Percentiles rank a stretch among this genome's conserved stretches.
These are phyloP conservation scores for Chrysoporthe cubensis DNA, from an alignment of 2,329 filamentous ascomycete species.

Conservation along the genomic window DNA sequence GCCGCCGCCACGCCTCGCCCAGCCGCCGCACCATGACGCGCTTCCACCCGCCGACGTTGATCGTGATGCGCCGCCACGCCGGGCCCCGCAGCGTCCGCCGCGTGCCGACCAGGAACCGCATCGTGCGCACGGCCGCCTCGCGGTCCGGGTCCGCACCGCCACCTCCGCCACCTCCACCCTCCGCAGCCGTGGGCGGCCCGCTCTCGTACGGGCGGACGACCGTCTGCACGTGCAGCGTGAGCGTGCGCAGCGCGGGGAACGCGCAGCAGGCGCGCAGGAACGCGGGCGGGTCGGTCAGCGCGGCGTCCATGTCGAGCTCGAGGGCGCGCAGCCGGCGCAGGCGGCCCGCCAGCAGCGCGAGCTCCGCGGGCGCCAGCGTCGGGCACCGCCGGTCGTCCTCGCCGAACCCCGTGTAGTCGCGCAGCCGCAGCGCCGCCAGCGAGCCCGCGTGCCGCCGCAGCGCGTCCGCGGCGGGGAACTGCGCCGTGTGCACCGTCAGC, in stretches of 20 bases:
- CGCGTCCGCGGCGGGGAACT: conserved; percentile 46
- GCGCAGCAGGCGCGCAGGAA: conserved; percentile 45
- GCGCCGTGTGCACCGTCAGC: conserved; percentile 46
- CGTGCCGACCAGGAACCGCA: conserved; percentile 40
- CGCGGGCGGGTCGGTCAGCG: conserved; percentile 38
- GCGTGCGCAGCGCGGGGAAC: conserved; percentile 45
- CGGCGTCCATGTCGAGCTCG: conserved; percentile 53
- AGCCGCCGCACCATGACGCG: conserved; percentile 49
- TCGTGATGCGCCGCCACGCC: conserved; percentile 46
- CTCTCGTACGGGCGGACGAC: conserved; percentile 40
- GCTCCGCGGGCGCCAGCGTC: conserved; percentile 42
- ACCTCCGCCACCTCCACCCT: no score
- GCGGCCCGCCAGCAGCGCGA: conserved; percentile 39
- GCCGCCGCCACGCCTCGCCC: conserved; percentile 45
- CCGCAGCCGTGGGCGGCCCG: no score
- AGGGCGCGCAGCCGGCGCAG: conserved; percentile 44
- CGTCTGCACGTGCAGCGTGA: conserved; percentile 52
- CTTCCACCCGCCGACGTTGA: conserved; percentile 54
- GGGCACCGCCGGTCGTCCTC: conserved; percentile 48
- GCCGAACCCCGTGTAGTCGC: conserved; percentile 51
- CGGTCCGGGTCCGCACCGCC: conserved; percentile 42
- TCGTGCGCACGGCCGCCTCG: conserved; percentile 40
- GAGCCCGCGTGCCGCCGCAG: conserved; percentile 44
- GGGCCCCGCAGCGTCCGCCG: conserved; percentile 23
- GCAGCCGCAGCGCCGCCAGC: conserved; percentile 45